Evolutionary conservation across 2,329 filamentous ascomycete genomes (phyloP).

Genomic region (Venturia carpophila): DNA sequence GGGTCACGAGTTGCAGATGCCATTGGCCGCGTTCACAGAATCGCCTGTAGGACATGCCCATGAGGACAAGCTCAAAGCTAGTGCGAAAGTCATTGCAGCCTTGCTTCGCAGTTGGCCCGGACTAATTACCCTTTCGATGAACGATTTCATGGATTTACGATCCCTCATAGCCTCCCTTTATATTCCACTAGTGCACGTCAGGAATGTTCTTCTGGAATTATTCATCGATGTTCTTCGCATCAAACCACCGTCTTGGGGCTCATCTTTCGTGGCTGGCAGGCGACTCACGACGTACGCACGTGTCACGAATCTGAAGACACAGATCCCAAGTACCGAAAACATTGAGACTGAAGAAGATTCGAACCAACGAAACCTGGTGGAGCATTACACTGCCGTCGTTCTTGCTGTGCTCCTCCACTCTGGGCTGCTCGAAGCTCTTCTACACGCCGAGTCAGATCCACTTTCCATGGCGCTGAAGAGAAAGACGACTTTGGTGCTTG

Average conservation of each 20-base stretch:
- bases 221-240: slow-evolving; percentile 79
- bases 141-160: slow-evolving; percentile 73
- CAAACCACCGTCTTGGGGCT: slow-evolving; percentile 90
- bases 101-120: slow-evolving; percentile 92
- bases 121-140: slow-evolving; percentile 78
- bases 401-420: slow-evolving; percentile 78
- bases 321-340: slow-evolving; percentile 34
- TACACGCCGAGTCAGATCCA: slow-evolving; percentile 58
- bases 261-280: slow-evolving; percentile 86
- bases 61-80: slow-evolving; percentile 67
- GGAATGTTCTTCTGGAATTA: slow-evolving; percentile 79
- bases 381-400: slow-evolving; percentile 87
- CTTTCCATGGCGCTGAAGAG: slow-evolving; percentile 66
- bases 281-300: slow-evolving; percentile 94
- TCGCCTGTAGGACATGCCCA: slow-evolving; percentile 49
- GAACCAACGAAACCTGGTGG: slow-evolving; percentile 65
- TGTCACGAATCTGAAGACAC: slow-evolving; percentile 71
- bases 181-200: slow-evolving; percentile 47
- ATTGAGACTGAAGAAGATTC: slow-evolving; percentile 58
- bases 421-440: slow-evolving; percentile 51
- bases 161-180: slow-evolving; percentile 66
- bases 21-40: slow-evolving; percentile 88
- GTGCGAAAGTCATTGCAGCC: slow-evolving; percentile 84
- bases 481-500: slow-evolving; percentile 83
- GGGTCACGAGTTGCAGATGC: slow-evolving; percentile 78